These are phyloP conservation scores for Pestalotiopsis sp. DNA, from an alignment of 2,329 filamentous ascomycete species.

Conservation along the genomic window DNA sequence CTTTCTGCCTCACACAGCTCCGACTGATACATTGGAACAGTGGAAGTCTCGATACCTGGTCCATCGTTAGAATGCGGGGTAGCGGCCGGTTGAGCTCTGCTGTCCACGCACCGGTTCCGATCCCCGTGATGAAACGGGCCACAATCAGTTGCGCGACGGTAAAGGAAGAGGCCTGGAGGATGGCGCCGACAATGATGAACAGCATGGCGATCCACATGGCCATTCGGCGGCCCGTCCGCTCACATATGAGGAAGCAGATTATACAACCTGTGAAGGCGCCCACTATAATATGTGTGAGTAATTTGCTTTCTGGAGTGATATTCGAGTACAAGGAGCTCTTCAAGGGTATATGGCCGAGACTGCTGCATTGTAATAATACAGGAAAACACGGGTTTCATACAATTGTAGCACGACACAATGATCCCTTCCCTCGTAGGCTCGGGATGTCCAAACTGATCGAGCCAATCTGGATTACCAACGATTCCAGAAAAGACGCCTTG, in stretches of 20 bases:
- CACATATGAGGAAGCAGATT: conserved; percentile 12
- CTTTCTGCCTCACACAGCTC: conserved; percentile 46
- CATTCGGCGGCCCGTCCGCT: conserved; percentile 12
- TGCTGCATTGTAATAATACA: no score
- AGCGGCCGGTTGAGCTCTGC: no score
- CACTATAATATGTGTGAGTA: background rate
- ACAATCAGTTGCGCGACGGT: conserved; percentile 15
- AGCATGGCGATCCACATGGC: conserved; percentile 17
- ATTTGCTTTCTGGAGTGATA: no score
- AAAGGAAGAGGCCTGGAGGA: conserved; percentile 14
- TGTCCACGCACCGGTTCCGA: conserved; percentile 14
- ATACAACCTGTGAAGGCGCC: conserved; percentile 15
- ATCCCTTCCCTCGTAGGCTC: conserved; percentile 10
- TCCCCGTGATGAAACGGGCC: conserved; percentile 14
- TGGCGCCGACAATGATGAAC: conserved; percentile 16
- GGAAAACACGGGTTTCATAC: no score
- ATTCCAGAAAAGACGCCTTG: conserved; percentile 18
- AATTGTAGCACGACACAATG: conserved; percentile 17
- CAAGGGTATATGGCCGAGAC: no score
- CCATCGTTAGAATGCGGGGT: no score
- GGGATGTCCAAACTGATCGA: conserved; percentile 15
- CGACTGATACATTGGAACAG: conserved; percentile 44
- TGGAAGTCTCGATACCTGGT: conserved; percentile 36
- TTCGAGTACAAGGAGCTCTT: no score
- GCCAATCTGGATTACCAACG: conserved; percentile 10